These are phyloP conservation scores for Neurospora sp. DNA, from an alignment of 495 filamentous ascomycete species.

Conservation along the genomic window DNA sequence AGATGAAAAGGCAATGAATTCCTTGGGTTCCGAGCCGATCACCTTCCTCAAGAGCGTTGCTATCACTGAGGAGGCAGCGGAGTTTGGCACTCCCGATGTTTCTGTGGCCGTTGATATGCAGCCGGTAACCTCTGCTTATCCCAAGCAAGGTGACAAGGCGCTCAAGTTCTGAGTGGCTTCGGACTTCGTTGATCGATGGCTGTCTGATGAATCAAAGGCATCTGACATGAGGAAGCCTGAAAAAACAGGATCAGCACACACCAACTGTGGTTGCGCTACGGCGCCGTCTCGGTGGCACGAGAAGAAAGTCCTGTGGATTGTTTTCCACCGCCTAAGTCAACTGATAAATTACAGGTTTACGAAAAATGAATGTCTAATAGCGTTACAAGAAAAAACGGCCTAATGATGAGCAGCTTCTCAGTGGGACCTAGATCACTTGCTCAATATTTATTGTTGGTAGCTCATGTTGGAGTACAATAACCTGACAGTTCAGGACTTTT, in stretches of 20 bases:
- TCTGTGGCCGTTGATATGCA: neutral
- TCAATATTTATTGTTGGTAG: neutral
- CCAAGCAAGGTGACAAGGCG: neutral
- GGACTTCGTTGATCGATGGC: neutral
- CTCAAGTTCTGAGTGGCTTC: neutral
- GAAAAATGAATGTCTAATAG: neutral
- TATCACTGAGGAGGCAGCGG: conserved; percentile 48
- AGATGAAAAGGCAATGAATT: neutral
- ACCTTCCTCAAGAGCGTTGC: conserved; percentile 44
- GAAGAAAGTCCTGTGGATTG: neutral
- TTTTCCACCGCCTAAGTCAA: neutral
- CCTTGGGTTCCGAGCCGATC: conserved; percentile 21
- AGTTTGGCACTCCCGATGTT: conserved; percentile 40
- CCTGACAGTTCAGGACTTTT: neutral
- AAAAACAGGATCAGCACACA: neutral
- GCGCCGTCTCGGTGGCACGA: neutral
- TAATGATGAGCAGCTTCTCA: neutral
- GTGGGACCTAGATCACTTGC: neutral
- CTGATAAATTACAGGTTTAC: neutral
- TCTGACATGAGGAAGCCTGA: neutral
- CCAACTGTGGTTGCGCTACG: neutral
- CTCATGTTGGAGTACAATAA: neutral
- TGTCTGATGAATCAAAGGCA: neutral
- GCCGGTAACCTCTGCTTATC: neutral
- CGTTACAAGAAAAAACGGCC: neutral